Evolutionary conservation across 495 filamentous ascomycete species (phyloP).

Genomic region (Clohesyomyces aquaticus): DNA sequence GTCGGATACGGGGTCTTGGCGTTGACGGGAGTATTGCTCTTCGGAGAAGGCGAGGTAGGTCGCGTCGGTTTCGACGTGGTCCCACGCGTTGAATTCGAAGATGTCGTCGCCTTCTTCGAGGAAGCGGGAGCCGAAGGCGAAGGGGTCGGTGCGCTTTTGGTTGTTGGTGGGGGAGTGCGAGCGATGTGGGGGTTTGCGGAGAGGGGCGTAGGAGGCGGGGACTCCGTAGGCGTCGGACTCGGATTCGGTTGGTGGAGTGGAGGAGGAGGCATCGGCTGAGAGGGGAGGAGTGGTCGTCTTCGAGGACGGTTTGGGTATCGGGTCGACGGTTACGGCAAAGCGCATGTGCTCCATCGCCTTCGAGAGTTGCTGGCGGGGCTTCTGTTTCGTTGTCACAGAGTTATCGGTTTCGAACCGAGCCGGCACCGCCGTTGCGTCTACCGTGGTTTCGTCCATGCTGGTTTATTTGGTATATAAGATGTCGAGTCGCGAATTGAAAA

Average conservation of each 20-base stretch:
- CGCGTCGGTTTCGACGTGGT: constrained; percentile 88
- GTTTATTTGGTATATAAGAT: too few species aligned
- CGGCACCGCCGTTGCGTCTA: constrained; percentile 7
- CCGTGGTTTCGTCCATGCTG: too few species aligned
- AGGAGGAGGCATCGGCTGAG: constrained; percentile 22
- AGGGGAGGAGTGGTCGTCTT: constrained; percentile 3
- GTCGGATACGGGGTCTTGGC: constrained; percentile 77
- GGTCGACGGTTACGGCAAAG: constrained; percentile 45
- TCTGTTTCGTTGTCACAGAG: constrained; percentile 26
- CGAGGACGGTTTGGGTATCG: constrained; percentile 23
- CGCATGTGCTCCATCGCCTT: constrained; percentile 53
- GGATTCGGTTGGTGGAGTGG: constrained; percentile 20
- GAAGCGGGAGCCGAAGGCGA: constrained; percentile 89
- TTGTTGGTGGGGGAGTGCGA: constrained; percentile 61
- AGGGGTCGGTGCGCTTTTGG: constrained; percentile 85
- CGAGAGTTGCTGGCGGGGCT: constrained; percentile 44
- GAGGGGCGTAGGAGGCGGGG: constrained; percentile 50
- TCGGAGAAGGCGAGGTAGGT: constrained; percentile 80
- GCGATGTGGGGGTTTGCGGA: constrained; percentile 49
- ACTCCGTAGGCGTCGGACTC: constrained; percentile 51
- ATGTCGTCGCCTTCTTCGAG: constrained; percentile 82
- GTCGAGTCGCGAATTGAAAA: neutral
- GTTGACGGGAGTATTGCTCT: constrained; percentile 79
- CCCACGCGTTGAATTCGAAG: constrained; percentile 97
- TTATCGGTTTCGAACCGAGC: constrained; percentile 27